Base-by-base conservation (phyloP, 2,329 filamentous ascomycete genomes). In the Dactylellina parvicollis region DNA sequence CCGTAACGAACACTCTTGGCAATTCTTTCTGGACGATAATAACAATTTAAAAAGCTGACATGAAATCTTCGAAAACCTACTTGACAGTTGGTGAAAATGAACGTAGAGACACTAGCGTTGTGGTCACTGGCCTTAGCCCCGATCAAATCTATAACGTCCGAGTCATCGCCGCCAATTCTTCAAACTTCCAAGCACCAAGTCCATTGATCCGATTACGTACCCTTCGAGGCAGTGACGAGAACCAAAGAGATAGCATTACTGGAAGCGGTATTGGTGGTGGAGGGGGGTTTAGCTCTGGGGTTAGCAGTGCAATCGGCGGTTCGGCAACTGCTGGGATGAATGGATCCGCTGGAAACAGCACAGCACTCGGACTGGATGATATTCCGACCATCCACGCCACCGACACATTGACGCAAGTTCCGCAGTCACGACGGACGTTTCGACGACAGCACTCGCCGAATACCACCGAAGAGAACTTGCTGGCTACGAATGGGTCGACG, bases 181-280 rank as follows among this genome's bases (percentile, higher is more conserved):
- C 93, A 77, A 96, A 95, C 80, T 98, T 98, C 78, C 92, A 96
- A 79, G 92, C 93, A 0, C 90, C 92, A 36, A 97, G 95, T 80
- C 86, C 88, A 3, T 88, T 96, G 36, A 89, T 98, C 75, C 90
- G 95, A 61, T 84, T 99, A 61, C 87, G 90, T 77, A 98, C 95
- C 49, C 80, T 86, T 83, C 79, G 84, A 83, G 76, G 88, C 89
- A 80, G 87, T 38, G 60, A 65, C 8, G 69, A 73, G 8, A 46
- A 32, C 32, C 34, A 28, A 7, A 66, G 69, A 38, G 60, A 73
- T 55, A 47, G 78, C 69, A 69, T 81, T 77, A 78, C 77, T 38
- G 38, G 32, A 2, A 42, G n/a, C n/a, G 75, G 77, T 56, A 78
- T 77, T 36, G 36, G 16, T 9, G 46, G 18, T 16, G 75, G 77